Conservation (phyloP, 495 filamentous ascomycete species). For the Staphylotrichum tortipilum region DNA sequence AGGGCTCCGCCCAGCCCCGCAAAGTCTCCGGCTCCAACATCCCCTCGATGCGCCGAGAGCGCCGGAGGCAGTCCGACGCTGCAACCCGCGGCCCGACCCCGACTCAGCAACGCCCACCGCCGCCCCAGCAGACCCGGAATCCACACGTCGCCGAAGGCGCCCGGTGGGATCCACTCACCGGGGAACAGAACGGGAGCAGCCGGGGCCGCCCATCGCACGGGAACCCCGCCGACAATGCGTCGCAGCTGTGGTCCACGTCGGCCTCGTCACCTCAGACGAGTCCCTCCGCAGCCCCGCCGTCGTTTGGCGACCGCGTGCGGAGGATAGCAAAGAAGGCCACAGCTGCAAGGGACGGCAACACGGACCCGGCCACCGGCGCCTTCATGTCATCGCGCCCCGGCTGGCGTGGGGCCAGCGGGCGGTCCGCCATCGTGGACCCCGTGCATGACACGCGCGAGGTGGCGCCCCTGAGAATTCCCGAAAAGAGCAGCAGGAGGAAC, state of each 20-base stretch:
- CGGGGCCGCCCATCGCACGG: constrained; percentile 39
- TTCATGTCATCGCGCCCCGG: constrained; percentile 34
- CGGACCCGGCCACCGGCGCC: constrained; percentile 26
- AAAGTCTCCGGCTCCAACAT: too few species aligned
- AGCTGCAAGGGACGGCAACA: constrained; percentile 13
- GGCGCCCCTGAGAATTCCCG: constrained; percentile 37
- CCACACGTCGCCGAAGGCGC: constrained; percentile 23
- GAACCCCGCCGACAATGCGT: constrained; percentile 38
- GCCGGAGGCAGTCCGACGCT: constrained; percentile 34
- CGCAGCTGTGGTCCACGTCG: constrained; percentile 26
- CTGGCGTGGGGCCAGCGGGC: constrained; percentile 47
- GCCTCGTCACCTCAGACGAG: constrained; percentile 17
- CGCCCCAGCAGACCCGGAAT: constrained; percentile 20
- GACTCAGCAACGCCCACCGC: constrained; percentile 21
- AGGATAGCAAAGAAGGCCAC: constrained; percentile 33
- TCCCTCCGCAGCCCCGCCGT: constrained; percentile 5
- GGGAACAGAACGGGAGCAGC: constrained; percentile 38
- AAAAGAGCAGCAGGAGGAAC: constrained; percentile 33
- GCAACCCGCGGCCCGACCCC: constrained; percentile 28
- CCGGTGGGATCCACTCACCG: constrained; percentile 42
- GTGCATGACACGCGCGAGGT: constrained; percentile 37
- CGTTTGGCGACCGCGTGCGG: constrained; percentile 41
- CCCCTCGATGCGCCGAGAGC: constrained; percentile 42
- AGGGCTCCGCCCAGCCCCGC: constrained; percentile 12
- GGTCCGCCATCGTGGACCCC: constrained; percentile 39